Percentiles rank a stretch among this genome's conserved stretches.
These are phyloP conservation scores for Phytophthora idaei DNA, from an alignment of 352 stramenopile species.

Conservation along the genomic window DNA sequence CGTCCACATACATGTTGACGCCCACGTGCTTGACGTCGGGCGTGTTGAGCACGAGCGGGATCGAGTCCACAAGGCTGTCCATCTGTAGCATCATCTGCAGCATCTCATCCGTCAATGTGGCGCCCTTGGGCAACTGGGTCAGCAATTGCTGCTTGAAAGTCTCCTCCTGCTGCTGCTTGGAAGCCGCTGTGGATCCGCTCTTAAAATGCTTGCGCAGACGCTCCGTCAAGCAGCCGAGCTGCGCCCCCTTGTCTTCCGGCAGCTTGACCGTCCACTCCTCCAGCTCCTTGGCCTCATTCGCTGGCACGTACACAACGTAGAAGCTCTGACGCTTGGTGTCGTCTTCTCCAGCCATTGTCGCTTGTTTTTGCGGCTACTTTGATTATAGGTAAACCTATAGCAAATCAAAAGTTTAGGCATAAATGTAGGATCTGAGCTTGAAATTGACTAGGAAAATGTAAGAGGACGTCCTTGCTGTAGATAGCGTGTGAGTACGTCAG, in stretches of 20 bases:
- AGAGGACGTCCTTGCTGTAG: too few relatives aligned
- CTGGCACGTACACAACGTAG: slow-evolving; percentile 73
- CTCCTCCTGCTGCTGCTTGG: slow-evolving; percentile 60
- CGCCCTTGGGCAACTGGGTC: slow-evolving; percentile 68
- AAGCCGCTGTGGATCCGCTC: slow-evolving; percentile 36
- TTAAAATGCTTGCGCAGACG: slow-evolving; percentile 83
- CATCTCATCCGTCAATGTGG: slow-evolving; percentile 73
- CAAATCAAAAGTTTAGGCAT: neutral
- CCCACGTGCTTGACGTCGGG: slow-evolving; percentile 69
- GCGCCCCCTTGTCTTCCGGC: slow-evolving; percentile 75
- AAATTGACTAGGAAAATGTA: neutral
- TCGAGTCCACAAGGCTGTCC: slow-evolving; percentile 88
- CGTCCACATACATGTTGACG: slow-evolving; percentile 91
- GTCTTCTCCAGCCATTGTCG: slow-evolving; percentile 61
- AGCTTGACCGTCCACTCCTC: slow-evolving; percentile 78
- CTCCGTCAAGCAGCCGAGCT: slow-evolving; percentile 85
- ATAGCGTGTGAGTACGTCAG: too few relatives aligned
- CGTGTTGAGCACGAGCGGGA: slow-evolving; percentile 87
- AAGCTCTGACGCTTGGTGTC: slow-evolving; percentile 62
- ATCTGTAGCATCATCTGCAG: slow-evolving; percentile 90
- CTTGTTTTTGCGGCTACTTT: neutral
- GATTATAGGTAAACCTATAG: slow-evolving; percentile 1
- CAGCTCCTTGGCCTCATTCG: slow-evolving; percentile 55
- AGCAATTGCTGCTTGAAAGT: slow-evolving; percentile 86
- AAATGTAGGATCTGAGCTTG: neutral